phyloP scores from a whole-genome alignment of 257 asterid genomes.

The Ajuga chamaepitys region DNA sequence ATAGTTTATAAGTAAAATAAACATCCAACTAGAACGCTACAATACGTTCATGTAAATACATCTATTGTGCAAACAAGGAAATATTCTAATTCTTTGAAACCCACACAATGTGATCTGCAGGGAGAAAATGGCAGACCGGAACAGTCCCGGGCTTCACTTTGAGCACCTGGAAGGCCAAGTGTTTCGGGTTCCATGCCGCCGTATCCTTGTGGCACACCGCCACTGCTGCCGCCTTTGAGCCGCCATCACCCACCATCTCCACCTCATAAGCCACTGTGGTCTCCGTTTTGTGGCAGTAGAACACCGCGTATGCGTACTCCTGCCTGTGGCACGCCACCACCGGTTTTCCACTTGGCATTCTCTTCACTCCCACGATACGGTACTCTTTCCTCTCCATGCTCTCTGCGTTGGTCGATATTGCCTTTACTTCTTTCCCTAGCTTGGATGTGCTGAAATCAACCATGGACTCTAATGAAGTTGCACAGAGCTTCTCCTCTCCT shows the following conservation, averaged over 20 bases:
- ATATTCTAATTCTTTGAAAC: conserved; percentile 21
- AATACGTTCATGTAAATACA: conserved; percentile 2
- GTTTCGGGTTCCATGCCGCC: conserved; percentile 84
- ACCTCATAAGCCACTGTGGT: conserved; percentile 48
- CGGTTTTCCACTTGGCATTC: conserved; percentile 20
- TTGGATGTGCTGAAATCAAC: conserved; percentile 58
- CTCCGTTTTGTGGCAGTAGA: conserved; percentile 64
- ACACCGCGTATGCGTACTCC: conserved; percentile 67
- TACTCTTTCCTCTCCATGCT: conserved; percentile 24
- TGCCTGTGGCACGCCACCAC: conserved; percentile 67
- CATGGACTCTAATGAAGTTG: conserved; percentile 86
- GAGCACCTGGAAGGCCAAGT: conserved; percentile 82
- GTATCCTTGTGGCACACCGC: conserved; percentile 82
- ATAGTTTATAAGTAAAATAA: background rate
- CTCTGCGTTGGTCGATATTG: conserved; percentile 49
- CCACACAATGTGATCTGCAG: conserved; percentile 87
- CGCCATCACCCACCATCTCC: conserved; percentile 41
- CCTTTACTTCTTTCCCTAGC: conserved; percentile 45
- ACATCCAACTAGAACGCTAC: conserved; percentile 7
- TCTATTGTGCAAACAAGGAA: too few species aligned
- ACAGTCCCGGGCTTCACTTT: conserved; percentile 82
- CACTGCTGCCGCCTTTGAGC: conserved; percentile 61
- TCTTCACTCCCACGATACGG: conserved; percentile 28
- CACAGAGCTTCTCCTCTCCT: conserved; percentile 68
- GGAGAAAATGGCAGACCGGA: conserved; percentile 91